These are phyloP conservation scores for Neoboletus subvelutipes DNA, from an alignment of 768 basidiomycete genomes.

Conservation along the genomic window DNA sequence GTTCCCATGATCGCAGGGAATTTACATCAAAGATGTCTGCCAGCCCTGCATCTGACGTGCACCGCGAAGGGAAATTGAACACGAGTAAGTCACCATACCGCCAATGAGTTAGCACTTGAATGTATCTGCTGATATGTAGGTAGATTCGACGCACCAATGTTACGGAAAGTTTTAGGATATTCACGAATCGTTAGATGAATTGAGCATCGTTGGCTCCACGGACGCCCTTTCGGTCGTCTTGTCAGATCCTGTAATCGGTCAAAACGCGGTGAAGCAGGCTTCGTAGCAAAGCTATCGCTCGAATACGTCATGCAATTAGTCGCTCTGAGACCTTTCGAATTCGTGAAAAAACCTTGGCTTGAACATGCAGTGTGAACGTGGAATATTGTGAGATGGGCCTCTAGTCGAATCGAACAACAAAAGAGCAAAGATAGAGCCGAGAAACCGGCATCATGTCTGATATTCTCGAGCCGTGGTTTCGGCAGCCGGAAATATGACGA, in stretches of 20 bases:
- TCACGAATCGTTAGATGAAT: background rate
- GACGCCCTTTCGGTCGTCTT: no score
- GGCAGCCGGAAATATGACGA: background rate
- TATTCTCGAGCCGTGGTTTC: background rate
- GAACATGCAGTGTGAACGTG: background rate
- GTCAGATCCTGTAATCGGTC: background rate
- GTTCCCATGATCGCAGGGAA: background rate
- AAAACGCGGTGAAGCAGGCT: background rate
- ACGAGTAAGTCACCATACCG: background rate
- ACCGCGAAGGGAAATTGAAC: background rate
- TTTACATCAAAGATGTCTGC: background rate
- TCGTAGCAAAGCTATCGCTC: background rate
- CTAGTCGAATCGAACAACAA: background rate
- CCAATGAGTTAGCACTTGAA: background rate
- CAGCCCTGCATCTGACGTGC: background rate
- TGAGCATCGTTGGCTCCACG: background rate
- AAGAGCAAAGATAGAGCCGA: background rate
- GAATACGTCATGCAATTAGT: background rate
- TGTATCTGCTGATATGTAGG: background rate
- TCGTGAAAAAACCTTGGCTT: background rate
- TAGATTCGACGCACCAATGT: background rate
- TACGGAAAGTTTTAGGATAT: background rate
- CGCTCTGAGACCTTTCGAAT: background rate
- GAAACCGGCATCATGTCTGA: background rate
- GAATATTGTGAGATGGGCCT: background rate